Evolutionary conservation across 2,329 filamentous ascomycete species (phyloP).

Genomic region (Phialophora expanda): DNA sequence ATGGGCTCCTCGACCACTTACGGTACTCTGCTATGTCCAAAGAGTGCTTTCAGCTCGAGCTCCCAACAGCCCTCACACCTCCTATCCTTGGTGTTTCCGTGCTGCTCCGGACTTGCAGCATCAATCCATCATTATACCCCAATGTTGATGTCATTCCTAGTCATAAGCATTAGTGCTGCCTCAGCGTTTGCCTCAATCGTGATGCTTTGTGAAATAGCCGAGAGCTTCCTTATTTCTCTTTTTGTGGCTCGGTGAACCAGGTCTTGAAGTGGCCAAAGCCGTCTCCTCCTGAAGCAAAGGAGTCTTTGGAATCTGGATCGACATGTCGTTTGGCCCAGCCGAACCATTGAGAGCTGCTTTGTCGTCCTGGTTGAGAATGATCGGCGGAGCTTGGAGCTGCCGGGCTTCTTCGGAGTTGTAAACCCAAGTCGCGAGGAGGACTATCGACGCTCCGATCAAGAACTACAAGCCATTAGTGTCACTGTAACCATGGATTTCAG

Average conservation of each 20-base stretch:
- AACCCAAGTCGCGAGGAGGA: conserved; percentile 81
- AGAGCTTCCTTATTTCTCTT: conserved; percentile 45
- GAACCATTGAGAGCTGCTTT: conserved; percentile 67
- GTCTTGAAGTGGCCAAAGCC: conserved; percentile 58
- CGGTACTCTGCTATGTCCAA: conserved; percentile 1
- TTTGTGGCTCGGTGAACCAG: conserved; percentile 52
- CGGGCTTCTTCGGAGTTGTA: conserved; percentile 70
- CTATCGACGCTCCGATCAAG: conserved; percentile 75
- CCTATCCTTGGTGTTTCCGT: neutral
- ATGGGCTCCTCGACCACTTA: neutral
- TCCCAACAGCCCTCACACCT: neutral
- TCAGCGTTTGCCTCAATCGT: conserved; percentile 37
- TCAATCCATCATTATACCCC: conserved; percentile 20
- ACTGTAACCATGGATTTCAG: neutral
- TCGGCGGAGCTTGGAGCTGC: conserved; percentile 60
- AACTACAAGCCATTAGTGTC: conserved; percentile 64
- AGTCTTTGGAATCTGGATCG: conserved; percentile 53
- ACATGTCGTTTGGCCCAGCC: conserved; percentile 53
- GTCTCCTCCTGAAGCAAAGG: conserved; percentile 54
- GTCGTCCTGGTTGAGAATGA: conserved; percentile 72
- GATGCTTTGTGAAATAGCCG: conserved; percentile 49
- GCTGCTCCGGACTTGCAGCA: conserved; percentile 11
- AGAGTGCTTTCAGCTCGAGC: neutral
- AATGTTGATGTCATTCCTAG: conserved; percentile 24
- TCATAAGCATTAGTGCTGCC: conserved; percentile 35